Base-by-base conservation (phyloP, 2,329 filamentous ascomycete genomes). In the Arachnomyces sp. region DNA sequence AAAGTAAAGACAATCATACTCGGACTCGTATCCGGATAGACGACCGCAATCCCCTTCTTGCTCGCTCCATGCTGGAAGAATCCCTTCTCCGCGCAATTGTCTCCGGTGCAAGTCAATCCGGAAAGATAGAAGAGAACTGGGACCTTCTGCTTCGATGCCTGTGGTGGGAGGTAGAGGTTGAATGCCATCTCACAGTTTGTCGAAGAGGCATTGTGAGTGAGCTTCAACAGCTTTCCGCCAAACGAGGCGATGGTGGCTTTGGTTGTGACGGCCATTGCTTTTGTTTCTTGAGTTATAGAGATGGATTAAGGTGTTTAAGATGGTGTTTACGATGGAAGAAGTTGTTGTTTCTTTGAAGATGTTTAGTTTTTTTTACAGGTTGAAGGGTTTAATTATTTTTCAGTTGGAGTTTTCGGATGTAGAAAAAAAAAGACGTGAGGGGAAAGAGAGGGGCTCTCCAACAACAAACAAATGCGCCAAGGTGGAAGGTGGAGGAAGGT, bases 1-100 rank as follows among this genome's bases (percentile, higher is more conserved):
- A 33, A 32, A 13, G 12, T 31, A 29, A 17, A 37, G 32, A 38
- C 14, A 11, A 67, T 5, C 73, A 38, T 71, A 82, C 90, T 80
- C 42, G 92, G 92, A 42, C 85, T 93, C 15, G 92, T 98, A 69
- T 98, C 92, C 1, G 92, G 92, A 68, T 88, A 96, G 39, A 95
- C 77, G 42, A 98, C 69, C n/a, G 92, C 92, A 61, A 98, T 85
- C 56, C 86, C 86, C 60, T 81, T 82, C 54, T 81, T 73, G 42
- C 81, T 76, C 35, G 92, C 92, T 47, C 78, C 77, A 53, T 84
- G 79, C 61, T 95, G 89, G 66, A 98, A 86, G 74, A 95, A 96
- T 39, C 89, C 92, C 62, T 82, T 82, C 57, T 82, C 78, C 2
- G 78, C 76, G 61, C 77, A 78, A 52, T 82, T 82, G 53, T 96